phyloP scores from a whole-genome alignment of 163 green algal genomes.

The Coccomyxa subellipsoidea region DNA sequence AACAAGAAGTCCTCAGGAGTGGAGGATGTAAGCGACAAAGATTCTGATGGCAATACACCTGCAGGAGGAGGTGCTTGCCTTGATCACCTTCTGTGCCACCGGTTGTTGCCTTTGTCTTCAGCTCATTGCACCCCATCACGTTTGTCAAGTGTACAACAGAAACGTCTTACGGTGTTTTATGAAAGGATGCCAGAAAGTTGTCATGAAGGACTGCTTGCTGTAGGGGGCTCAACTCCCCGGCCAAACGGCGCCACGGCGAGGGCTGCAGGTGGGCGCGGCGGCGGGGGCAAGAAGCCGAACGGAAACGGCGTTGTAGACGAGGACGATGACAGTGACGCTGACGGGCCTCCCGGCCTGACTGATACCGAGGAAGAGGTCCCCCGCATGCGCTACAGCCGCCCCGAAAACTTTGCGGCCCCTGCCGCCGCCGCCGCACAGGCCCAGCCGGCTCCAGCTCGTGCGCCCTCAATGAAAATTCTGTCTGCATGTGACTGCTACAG shows the following conservation, averaged over 20 bases:
- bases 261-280: too few relatives aligned
- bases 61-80: too few relatives aligned
- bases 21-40: not conserved
- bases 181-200: not conserved
- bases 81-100: too few relatives aligned
- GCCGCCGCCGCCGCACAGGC: not conserved
- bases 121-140: too few relatives aligned
- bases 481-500: too few relatives aligned
- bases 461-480: too few relatives aligned
- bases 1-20: not conserved
- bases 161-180: too few relatives aligned
- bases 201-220: not conserved
- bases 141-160: too few relatives aligned
- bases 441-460: too few relatives aligned
- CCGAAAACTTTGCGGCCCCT: not conserved
- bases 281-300: not conserved
- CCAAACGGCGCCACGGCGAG: not conserved
- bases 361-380: not conserved
- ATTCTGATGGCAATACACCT: not conserved
- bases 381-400: not conserved
- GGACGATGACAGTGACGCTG: not conserved
- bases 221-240: not conserved
- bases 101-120: too few relatives aligned
- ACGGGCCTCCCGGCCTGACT: not conserved
- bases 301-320: not conserved